These are phyloP conservation scores for Colletotrichum cereale DNA, from an alignment of 2,329 filamentous ascomycete species.

Conservation along the genomic window DNA sequence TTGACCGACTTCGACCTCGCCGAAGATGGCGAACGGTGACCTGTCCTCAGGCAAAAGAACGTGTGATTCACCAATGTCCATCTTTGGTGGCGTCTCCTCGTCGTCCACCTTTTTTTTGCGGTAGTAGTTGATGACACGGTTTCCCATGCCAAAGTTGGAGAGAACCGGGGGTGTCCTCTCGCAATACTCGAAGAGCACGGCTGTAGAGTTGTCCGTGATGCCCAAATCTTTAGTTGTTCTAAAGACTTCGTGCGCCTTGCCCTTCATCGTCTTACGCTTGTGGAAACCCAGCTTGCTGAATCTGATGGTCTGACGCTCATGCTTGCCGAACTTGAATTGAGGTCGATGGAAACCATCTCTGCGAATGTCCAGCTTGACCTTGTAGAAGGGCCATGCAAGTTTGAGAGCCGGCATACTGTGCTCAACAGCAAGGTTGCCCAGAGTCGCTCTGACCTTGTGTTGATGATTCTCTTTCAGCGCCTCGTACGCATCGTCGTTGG, in stretches of 20 bases:
- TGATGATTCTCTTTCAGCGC: slow-evolving; percentile 96
- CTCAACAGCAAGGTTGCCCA: slow-evolving; percentile 92
- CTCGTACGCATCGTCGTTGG: slow-evolving; percentile 96
- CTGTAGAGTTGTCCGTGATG: slow-evolving; percentile 88
- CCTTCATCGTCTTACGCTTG: slow-evolving; percentile 87
- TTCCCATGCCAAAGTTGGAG: slow-evolving; percentile 98
- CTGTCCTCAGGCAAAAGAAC: slow-evolving; percentile 93
- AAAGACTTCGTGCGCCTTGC: slow-evolving; percentile 84
- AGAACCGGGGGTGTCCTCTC: slow-evolving; percentile 93
- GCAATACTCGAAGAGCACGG: slow-evolving; percentile 93
- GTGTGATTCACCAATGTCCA: slow-evolving; percentile 88
- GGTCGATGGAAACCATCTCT: slow-evolving; percentile 88
- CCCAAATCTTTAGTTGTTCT: slow-evolving; percentile 84
- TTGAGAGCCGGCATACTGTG: slow-evolving; percentile 93
- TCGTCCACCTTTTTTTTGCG: slow-evolving; percentile 82
- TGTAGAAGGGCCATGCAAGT: slow-evolving; percentile 96
- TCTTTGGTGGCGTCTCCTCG: slow-evolving; percentile 80
- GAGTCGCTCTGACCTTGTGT: slow-evolving; percentile 92
- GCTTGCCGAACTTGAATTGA: slow-evolving; percentile 77
- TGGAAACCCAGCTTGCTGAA: slow-evolving; percentile 79
- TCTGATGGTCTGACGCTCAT: slow-evolving; percentile 75
- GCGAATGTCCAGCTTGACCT: slow-evolving; percentile 81
- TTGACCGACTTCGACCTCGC: slow-evolving; percentile 91
- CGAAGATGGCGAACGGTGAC: slow-evolving; percentile 95
- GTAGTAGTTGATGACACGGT: slow-evolving; percentile 96